A percentile compares a stretch with the other conserved stretches of the same genome.
These are phyloP conservation scores for Blepharisma undulans DNA, from an alignment of 169 alveolate species.

Conservation along the genomic window DNA sequence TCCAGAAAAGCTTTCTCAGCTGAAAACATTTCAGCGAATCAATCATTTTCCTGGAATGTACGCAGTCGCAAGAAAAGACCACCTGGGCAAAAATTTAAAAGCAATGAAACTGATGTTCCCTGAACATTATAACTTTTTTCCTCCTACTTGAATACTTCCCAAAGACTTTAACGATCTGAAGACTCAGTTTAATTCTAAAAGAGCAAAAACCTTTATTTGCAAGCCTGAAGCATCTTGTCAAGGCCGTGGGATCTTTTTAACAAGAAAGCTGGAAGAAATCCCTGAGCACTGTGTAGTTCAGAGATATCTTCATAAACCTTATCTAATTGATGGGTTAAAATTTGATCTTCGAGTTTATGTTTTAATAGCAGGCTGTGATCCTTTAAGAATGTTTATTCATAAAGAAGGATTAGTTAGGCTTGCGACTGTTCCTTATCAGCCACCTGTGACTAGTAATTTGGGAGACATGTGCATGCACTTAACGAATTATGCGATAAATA, in stretches of 20 bases:
- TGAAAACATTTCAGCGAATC: slow-evolving; percentile 74
- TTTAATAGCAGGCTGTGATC: slow-evolving; percentile 71
- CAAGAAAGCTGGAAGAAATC: slow-evolving; percentile 66
- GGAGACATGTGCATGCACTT: slow-evolving; percentile 77
- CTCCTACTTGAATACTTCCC: slow-evolving; percentile 71
- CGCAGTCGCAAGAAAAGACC: slow-evolving; percentile 64
- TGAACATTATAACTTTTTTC: slow-evolving; percentile 63
- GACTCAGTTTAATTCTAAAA: slow-evolving; percentile 49
- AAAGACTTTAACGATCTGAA: slow-evolving; percentile 57
- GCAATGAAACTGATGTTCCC: slow-evolving; percentile 61
- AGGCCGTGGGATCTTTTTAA: slow-evolving; percentile 76
- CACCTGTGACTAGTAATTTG: slow-evolving; percentile 62
- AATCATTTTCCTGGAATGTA: slow-evolving; percentile 89
- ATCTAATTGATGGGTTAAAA: slow-evolving; percentile 69
- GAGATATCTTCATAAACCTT: slow-evolving; percentile 74
- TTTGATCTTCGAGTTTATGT: slow-evolving; percentile 78
- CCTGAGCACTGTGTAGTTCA: slow-evolving; percentile 75
- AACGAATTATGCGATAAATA: slow-evolving; percentile 78
- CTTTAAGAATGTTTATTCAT: slow-evolving; percentile 71
- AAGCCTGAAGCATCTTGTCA: slow-evolving; percentile 79
- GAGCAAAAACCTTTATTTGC: slow-evolving; percentile 65
- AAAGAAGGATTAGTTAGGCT: slow-evolving; percentile 77
- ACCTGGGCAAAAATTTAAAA: slow-evolving; percentile 63
- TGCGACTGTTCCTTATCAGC: slow-evolving; percentile 72
- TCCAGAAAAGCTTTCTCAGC: slow-evolving; percentile 70